Evolutionary conservation across 2,329 filamentous ascomycete genomes (phyloP), one percentile per base, ranked within the genome.

Genomic region (Fusarium sarcochroum): DNA sequence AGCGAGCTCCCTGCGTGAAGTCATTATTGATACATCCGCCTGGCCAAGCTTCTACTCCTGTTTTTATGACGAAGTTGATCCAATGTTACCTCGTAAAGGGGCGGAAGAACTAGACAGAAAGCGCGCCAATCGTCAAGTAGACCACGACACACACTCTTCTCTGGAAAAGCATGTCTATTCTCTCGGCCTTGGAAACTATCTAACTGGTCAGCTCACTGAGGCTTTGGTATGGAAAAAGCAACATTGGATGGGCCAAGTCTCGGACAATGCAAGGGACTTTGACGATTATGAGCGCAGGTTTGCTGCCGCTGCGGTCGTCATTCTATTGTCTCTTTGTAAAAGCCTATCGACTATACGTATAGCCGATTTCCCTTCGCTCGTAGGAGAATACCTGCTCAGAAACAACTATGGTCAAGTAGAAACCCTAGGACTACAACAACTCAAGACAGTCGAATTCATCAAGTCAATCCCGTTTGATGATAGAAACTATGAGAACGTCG

Each of bases 311-410:
- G 47, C 57, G 2, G 8, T 48, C 5, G n/a, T 47, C 3, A n/a
- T 70, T 3, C 15, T 70, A 1, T 40, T 70, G 2, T 68, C 38
- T 7, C 49, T 67, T 7, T 70, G 47, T 30, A 42, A 67, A 3
- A 40, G 30, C 3, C 5, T 69, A 1, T 20, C 20, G 7, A 48
- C 21, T 10, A 13, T 67, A 7, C 40, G 40, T 14, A 20, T 67
- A 21, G 35, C 35, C 10, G 18, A 37, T 14, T 47, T 61, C 8
- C 45, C 34, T 14, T 4, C 40, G 6, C 32, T 34, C 1, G 2
- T 57, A 3, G 5, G 46, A 13, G 44, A 62, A 10, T 62, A 55
- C 25, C 9, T 70, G 2, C 50, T 62, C 6, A 57, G 37, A n/a
- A 37, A 58, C 13, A 68, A 70, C 17, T 51, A 65, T 41, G 27